Evolutionary conservation across 768 basidiomycete species (phyloP), one percentile per base, ranked within the genome.

Genomic region (Cytidiella melzeri): DNA sequence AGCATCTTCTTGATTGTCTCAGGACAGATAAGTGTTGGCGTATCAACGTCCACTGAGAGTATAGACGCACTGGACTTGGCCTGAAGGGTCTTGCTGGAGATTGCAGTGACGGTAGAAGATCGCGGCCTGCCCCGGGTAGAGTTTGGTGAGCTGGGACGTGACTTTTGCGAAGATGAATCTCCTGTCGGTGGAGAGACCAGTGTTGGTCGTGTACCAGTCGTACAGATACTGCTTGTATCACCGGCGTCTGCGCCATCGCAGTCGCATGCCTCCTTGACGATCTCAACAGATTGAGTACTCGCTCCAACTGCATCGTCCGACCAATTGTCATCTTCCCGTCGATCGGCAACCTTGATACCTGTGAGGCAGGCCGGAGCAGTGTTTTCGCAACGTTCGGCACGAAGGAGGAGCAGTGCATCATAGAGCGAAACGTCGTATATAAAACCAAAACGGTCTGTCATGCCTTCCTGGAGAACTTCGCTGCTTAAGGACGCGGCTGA

Each of bases 391-490:
- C 83, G 82, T 58, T 74, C 78, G 15, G 86, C 87, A 24, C 87
- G 74, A 7, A 86, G 64, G 23, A 94, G 74, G 12, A 95, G 68
- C 21, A 91, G 72, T 23, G 87, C 74, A 57, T 94, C 92, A 57
- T 92, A 90, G 57, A 81, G 76, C 2, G 83, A 80, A 1, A 92
- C 77, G 55, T 92, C 90, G 51, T 93, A 93, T 65, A 93, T 84
- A 69, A 94, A 94, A 0, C 92, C 92, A 58, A 84, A 94, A 4
- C 90, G 81, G 53, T 94, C 92, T 18, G 90, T 91, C 49, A 92
- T 68, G 3, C 79, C 79, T 42, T 78, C 72, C 44, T 76, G 73
- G 49, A 67, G 73, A 55, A 74, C 71, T 28, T 79, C 77, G 40
- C 74, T 73, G 18, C 71, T 71, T 7, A 34, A 34, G 43, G 77